Percentiles rank a stretch among this genome's conserved stretches.
Conservation (phyloP, 441 rosid genomes). For the Corymbia citriodora region DNA sequence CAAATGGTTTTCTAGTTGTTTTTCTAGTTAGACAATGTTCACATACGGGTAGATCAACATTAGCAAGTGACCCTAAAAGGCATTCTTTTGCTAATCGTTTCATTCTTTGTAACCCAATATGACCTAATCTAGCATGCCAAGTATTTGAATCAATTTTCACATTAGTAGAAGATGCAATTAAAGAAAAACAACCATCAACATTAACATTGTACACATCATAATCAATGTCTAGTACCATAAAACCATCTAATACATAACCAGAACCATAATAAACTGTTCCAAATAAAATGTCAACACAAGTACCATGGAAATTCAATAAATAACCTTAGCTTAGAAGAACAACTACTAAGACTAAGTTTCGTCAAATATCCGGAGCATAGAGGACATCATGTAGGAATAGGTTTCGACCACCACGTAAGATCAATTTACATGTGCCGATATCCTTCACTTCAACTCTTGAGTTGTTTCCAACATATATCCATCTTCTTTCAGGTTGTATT, state of each 20-base stretch:
- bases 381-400: too few species aligned
- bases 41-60: too few species aligned
- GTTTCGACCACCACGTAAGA: accelerated
- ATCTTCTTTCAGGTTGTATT: accelerated
- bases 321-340: accelerated
- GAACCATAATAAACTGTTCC: too few species aligned
- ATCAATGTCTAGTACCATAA: too few species aligned
- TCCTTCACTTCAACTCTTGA: accelerated
- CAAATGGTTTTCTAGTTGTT: background rate
- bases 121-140: accelerated
- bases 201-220: too few species aligned
- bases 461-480: too few species aligned
- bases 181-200: too few species aligned
- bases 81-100: accelerated
- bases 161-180: too few species aligned
- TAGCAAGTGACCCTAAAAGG: accelerated
- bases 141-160: too few species aligned
- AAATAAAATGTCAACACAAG: too few species aligned
- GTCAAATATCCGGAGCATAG: accelerated
- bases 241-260: accelerated
- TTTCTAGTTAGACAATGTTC: accelerated
- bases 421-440: accelerated
- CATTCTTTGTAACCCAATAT: accelerated
- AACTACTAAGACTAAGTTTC: accelerated
- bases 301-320: accelerated